Conservation (phyloP, 108 stramenopile genomes). For the Pelagomonas calceolata region DNA sequence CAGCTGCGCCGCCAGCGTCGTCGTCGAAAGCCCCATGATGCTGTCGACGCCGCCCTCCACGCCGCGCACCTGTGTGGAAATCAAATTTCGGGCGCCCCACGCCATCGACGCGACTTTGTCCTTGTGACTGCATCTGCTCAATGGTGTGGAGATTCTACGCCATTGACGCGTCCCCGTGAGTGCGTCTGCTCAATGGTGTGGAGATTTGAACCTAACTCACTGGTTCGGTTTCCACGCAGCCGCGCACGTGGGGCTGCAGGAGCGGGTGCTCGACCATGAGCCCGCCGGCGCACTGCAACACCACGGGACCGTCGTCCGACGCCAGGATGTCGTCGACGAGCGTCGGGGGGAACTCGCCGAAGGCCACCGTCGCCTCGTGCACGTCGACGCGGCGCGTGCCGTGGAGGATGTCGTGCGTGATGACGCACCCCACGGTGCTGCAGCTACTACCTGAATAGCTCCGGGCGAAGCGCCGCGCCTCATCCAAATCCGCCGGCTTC, state of each 20-base stretch:
- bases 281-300: conserved; percentile 3
- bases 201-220: too few relatives aligned
- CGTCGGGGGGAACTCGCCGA: background rate
- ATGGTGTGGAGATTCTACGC: too few relatives aligned
- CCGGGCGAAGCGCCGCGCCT: background rate
- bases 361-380: background rate
- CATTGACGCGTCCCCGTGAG: too few relatives aligned
- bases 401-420: background rate
- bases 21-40: conserved; percentile 2
- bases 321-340: background rate
- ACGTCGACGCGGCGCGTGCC: background rate
- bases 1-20: background rate
- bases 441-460: background rate
- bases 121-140: too few relatives aligned
- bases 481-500: background rate
- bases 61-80: too few relatives aligned
- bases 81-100: too few relatives aligned
- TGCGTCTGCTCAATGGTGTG: too few relatives aligned
- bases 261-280: conserved; percentile 8
- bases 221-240: too few relatives aligned
- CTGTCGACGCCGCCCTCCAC: conserved; percentile 3
- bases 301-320: background rate
- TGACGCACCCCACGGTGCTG: background rate
- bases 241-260: background rate
- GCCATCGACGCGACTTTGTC: too few relatives aligned